phyloP scores from a whole-genome alignment of 805 yeast species.

The Sugiyamaella valdiviana region DNA sequence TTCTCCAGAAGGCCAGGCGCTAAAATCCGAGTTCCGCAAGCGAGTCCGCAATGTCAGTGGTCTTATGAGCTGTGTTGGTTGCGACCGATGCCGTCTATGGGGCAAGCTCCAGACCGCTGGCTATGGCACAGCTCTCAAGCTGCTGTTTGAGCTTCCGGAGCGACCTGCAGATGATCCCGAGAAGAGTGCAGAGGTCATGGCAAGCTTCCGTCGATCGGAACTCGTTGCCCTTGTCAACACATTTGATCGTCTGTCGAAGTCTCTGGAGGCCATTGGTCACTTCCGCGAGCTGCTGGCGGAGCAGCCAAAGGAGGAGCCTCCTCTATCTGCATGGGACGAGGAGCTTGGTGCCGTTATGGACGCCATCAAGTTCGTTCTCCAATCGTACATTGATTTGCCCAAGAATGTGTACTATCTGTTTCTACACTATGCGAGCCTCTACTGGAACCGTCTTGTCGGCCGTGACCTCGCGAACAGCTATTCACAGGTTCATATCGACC shows the following conservation, averaged over 20 bases:
- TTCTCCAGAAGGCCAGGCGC: conserved; percentile 34
- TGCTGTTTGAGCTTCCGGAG: conserved; percentile 69
- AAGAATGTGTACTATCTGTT: conserved; percentile 46
- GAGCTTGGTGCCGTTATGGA: conserved; percentile 48
- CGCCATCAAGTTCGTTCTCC: conserved; percentile 59
- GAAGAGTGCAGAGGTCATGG: conserved; percentile 42
- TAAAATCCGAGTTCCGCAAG: conserved; percentile 79
- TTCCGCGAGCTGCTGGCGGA: conserved; percentile 38
- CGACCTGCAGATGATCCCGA: conserved; percentile 41
- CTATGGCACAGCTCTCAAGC: conserved; percentile 91
- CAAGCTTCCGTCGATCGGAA: conserved; percentile 68
- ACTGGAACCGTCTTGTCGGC: conserved; percentile 79
- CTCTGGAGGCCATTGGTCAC: conserved; percentile 64
- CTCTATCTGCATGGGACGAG: conserved; percentile 32
- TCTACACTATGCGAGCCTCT: conserved; percentile 44
- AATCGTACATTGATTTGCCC: conserved; percentile 68
- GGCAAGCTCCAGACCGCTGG: conserved; percentile 97
- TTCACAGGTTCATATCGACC: conserved; percentile 5
- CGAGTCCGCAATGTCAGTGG: conserved; percentile 86
- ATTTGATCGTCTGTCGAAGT: conserved; percentile 83
- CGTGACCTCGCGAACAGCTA: conserved; percentile 26
- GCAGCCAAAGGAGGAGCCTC: conserved; percentile 9
- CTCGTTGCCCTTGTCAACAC: conserved; percentile 87
- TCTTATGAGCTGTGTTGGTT: conserved; percentile 97
- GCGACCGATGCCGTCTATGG: conserved; percentile 97